Conservation (phyloP, 306 rosid genomes). For the Calophaca sinica region DNA sequence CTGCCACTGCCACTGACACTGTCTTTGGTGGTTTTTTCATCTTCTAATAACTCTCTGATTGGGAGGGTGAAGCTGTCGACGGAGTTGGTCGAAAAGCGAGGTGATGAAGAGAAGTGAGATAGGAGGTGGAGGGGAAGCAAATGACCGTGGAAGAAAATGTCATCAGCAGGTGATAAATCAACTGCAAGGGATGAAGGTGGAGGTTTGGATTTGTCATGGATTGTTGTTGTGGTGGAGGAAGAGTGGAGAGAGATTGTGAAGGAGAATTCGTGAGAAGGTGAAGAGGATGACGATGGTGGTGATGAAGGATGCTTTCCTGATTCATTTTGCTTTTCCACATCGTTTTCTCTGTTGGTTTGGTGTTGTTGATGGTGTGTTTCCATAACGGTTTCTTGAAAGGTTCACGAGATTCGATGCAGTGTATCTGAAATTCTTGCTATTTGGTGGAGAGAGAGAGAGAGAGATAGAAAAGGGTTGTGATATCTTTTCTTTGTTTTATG, state of each 20-base stretch:
- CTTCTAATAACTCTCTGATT: constrained; percentile 45
- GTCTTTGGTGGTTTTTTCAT: constrained; percentile 28
- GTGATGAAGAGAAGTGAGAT: constrained; percentile 81
- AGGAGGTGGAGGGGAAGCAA: constrained; percentile 90
- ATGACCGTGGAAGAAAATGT: constrained; percentile 98
- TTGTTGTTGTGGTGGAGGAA: constrained; percentile 55
- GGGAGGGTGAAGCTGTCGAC: constrained; percentile 77
- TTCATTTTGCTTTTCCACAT: constrained; percentile 39
- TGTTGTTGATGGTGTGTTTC: constrained; percentile 55
- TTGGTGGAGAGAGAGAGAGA: constrained; percentile 33
- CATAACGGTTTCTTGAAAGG: constrained; percentile 54
- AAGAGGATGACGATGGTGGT: constrained; percentile 68
- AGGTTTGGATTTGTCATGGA: constrained; percentile 52
- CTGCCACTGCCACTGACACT: too few species aligned
- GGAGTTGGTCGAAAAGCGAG: constrained; percentile 80
- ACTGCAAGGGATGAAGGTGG: constrained; percentile 65
- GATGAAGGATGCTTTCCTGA: constrained; percentile 43
- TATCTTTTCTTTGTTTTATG: constrained; percentile 47
- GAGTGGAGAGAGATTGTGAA: constrained; percentile 89
- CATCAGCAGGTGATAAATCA: constrained; percentile 95
- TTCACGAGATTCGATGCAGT: not conserved
- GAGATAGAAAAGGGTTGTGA: constrained; percentile 42
- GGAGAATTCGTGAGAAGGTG: constrained; percentile 94
- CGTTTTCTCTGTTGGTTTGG: constrained; percentile 51
- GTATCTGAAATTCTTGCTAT: not conserved